Base-by-base conservation (phyloP, 306 rosid species). In the Cicer pinnatifidum region DNA sequence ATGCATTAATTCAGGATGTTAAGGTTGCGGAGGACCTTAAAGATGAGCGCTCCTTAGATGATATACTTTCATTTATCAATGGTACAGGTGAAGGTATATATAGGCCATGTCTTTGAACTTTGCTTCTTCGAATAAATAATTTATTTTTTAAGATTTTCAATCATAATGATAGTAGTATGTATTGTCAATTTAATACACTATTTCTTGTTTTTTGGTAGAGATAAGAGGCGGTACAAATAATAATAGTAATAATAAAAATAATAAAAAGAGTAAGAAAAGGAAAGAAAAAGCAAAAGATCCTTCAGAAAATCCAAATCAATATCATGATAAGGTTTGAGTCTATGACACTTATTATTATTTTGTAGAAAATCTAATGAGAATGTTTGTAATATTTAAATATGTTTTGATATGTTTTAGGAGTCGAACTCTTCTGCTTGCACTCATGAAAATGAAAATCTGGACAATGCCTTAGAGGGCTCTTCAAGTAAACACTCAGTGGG, bases 21-120 rank as follows among this genome's bases (percentile, higher is more conserved):
- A 95, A 86, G 83, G 77, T 77, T 57, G 96, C 83, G 85, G 94
- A 75, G 82, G 96, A 90, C 76, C 88, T 37, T 37, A 89, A 90
- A 53, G 97, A 90, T 75, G 91, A 90, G 48, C 96, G 97, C 64
- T 92, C 98, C 33, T 90, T 92, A 7, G 98, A 92, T 76, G 98
- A 92, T 78, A 90, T 92, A 33, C 86, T 92, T 81, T 86, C 97
- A 71, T 92, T 87, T 81, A 92, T 92, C 69, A 92, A 92, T 77
- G 95, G 92, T 67, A 91, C 79, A 71, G 84, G 84, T 57, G 81
- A 82, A 85, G 91, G 98, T 20, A 20, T 20, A 20, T 20, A 20
- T 89, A 84, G 10, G 48, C 11, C n/a, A 9, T 44, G 6, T 1
- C 23, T 1, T 20, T 20, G 23, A 20, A 20, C 23, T 20, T 20